Conservation (phyloP, 805 yeast genomes). For the Pichia californica region DNA sequence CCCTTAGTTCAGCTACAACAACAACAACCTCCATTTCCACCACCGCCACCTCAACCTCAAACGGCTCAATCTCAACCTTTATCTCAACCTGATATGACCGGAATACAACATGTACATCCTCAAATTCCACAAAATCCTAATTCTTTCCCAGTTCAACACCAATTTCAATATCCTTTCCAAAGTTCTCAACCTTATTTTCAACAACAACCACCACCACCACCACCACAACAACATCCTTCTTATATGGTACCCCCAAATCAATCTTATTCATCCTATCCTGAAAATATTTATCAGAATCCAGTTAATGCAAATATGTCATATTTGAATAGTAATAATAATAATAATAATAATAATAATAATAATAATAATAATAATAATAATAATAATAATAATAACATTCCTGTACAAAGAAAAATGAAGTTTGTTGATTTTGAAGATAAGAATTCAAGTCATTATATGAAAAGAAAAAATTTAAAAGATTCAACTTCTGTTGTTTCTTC, state of each 20-base stretch:
- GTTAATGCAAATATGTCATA: too few species aligned
- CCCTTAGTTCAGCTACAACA: background rate
- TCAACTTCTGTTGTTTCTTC: background rate
- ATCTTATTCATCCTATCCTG: background rate
- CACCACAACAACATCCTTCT: slow-evolving; percentile 5
- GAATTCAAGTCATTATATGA: slow-evolving; percentile 2
- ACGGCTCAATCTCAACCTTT: too few species aligned
- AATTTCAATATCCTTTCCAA: slow-evolving; percentile 1
- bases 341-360: background rate
- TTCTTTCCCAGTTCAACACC: background rate
- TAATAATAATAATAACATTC: background rate
- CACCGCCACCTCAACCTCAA: background rate
- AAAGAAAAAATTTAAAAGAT: background rate
- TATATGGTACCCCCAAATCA: background rate
- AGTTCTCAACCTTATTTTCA: slow-evolving; percentile 22
- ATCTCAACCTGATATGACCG: too few species aligned
- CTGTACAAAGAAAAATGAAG: background rate
- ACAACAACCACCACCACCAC: slow-evolving; percentile 8
- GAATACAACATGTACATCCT: background rate
- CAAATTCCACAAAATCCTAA: background rate
- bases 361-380: background rate
- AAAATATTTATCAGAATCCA: slow-evolving; percentile 10
- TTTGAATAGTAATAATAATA: background rate
- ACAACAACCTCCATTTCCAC: slow-evolving; percentile 1
- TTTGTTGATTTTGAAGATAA: slow-evolving; percentile 7